A percentile compares a stretch with the other conserved stretches of the same genome.
phyloP scores from a whole-genome alignment of 2,329 filamentous ascomycete genomes.

The Beauveria medogensis region DNA sequence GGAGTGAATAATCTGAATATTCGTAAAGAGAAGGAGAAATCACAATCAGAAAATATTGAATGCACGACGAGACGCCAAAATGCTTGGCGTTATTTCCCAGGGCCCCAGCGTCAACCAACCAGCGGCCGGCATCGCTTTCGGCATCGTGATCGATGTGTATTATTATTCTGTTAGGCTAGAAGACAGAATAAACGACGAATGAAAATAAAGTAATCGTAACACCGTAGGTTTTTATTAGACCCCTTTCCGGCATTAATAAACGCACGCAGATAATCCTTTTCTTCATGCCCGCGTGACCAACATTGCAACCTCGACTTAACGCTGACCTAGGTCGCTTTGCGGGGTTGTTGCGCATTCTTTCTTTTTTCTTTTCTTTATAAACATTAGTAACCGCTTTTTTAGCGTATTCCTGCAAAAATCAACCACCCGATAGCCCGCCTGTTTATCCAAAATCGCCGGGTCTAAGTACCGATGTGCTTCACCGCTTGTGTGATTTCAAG shows the following conservation, averaged over 20 bases:
- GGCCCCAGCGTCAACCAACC: background rate
- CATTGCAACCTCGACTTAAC: background rate
- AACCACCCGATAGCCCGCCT: too few relatives aligned
- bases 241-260: background rate
- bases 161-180: too few relatives aligned
- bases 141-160: background rate
- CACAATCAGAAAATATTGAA: background rate
- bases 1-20: background rate
- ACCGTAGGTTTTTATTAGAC: too few relatives aligned
- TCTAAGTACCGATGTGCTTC: background rate
- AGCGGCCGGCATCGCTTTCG: background rate
- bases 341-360: background rate
- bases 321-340: background rate
- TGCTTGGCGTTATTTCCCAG: slow-evolving; percentile 10
- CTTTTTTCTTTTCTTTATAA: background rate
- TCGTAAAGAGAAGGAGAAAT: background rate
- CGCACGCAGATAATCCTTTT: background rate
- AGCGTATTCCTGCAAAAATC: too few relatives aligned
- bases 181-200: too few relatives aligned
- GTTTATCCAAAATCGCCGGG: too few relatives aligned
- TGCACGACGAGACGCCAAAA: slow-evolving; percentile 7
- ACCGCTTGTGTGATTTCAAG: background rate
- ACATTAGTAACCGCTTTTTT: too few relatives aligned
- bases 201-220: too few relatives aligned
- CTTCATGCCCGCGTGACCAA: background rate